Percentiles rank a stretch among this genome's conserved stretches.
These are phyloP conservation scores for Trichoderma cornu-damae DNA, from an alignment of 2,329 filamentous ascomycete species.

Conservation along the genomic window DNA sequence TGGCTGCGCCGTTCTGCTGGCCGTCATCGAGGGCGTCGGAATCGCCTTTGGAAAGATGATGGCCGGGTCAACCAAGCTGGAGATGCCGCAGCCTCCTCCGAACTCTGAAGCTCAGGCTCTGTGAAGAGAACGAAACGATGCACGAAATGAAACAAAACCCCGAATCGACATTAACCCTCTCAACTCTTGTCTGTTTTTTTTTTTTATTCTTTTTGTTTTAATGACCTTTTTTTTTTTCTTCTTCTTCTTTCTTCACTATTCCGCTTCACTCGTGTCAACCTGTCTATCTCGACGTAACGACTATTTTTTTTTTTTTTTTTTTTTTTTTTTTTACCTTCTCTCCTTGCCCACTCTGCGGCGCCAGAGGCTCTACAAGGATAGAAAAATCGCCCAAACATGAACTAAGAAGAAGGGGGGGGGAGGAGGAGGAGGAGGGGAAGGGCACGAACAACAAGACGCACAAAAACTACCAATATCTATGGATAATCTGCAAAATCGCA, in stretches of 20 bases:
- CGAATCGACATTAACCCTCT: slow-evolving; percentile 9
- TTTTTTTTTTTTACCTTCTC: too few relatives aligned
- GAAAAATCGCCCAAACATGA: slow-evolving; percentile 19
- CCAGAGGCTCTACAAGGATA: neutral
- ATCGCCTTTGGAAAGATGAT: slow-evolving; percentile 95
- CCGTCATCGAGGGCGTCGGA: slow-evolving; percentile 94
- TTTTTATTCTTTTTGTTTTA: slow-evolving; percentile 15
- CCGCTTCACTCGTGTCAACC: slow-evolving; percentile 15
- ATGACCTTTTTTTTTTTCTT: slow-evolving; percentile 21
- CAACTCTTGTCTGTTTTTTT: slow-evolving; percentile 17
- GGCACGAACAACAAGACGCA: neutral
- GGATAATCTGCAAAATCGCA: slow-evolving; percentile 28
- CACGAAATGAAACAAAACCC: slow-evolving; percentile 1
- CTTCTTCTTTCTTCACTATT: too few relatives aligned
- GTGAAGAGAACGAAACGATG: slow-evolving; percentile 21
- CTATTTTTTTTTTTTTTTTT: too few relatives aligned
- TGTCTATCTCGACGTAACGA: slow-evolving; percentile 13
- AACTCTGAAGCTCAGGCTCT: slow-evolving; percentile 28
- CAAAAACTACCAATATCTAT: slow-evolving; percentile 15
- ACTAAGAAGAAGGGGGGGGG: neutral
- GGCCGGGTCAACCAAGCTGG: slow-evolving; percentile 79
- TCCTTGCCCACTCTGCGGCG: neutral
- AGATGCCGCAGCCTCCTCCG: slow-evolving; percentile 42
- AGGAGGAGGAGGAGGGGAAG: neutral
- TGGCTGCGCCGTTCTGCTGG: slow-evolving; percentile 87